Evolutionary conservation across 495 filamentous ascomycete species (phyloP).

Genomic region (Aspergillus sclerotioniger): DNA sequence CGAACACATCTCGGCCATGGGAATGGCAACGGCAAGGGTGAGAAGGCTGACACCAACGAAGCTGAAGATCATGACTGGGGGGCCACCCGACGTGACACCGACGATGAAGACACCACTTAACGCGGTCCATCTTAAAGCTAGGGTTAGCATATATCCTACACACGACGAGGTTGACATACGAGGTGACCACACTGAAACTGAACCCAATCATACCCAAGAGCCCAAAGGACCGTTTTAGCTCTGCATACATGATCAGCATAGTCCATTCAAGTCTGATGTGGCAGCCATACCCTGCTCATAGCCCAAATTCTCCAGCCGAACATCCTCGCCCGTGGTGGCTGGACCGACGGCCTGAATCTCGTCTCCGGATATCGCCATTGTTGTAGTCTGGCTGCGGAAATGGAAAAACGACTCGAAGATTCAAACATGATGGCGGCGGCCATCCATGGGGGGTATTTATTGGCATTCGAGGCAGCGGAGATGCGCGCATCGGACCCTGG

Average conservation of each 20-base stretch:
- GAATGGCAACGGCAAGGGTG: slow-evolving; percentile 54
- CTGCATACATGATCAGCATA: slow-evolving; percentile 23
- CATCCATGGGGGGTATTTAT: not conserved
- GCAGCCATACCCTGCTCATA: slow-evolving; percentile 43
- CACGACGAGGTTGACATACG: slow-evolving; percentile 25
- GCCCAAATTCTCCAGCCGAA: slow-evolving; percentile 39
- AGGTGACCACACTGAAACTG: slow-evolving; percentile 57
- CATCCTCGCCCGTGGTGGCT: slow-evolving; percentile 33
- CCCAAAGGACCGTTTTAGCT: slow-evolving; percentile 57
- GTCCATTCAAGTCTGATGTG: not conserved
- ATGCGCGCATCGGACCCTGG: no score
- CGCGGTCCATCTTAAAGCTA: slow-evolving; percentile 48
- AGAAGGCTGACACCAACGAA: slow-evolving; percentile 53
- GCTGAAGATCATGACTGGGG: slow-evolving; percentile 59
- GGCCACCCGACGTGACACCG: slow-evolving; percentile 53
- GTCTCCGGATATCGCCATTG: not conserved
- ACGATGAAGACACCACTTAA: slow-evolving; percentile 57
- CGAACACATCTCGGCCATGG: slow-evolving; percentile 60
- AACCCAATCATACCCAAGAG: slow-evolving; percentile 60
- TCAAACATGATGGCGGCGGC: not conserved
- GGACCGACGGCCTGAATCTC: slow-evolving; percentile 1
- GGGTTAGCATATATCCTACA: not conserved
- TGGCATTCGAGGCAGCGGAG: not conserved
- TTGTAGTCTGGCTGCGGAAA: not conserved
- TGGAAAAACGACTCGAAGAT: not conserved